A percentile compares a stretch with the other conserved stretches of the same genome.
These are phyloP conservation scores for Oidiodendron maius DNA, from an alignment of 495 filamentous ascomycete species.

Conservation along the genomic window DNA sequence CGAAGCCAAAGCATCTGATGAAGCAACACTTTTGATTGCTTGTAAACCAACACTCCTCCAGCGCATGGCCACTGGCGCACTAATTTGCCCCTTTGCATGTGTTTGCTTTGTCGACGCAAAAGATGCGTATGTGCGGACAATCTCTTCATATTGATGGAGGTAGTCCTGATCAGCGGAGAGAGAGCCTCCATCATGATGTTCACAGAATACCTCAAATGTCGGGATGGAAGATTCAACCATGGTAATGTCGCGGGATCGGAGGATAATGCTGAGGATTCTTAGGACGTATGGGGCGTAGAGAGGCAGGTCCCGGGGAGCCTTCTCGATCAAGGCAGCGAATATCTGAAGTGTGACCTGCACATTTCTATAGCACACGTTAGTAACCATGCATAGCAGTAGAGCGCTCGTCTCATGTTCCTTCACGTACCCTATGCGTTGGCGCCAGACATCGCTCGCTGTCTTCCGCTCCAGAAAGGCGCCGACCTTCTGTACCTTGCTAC, in stretches of 20 bases:
- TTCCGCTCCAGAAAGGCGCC: slow-evolving; percentile 86
- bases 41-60: slow-evolving; percentile 76
- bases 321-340: slow-evolving; percentile 81
- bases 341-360: slow-evolving; percentile 91
- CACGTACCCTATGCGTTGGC: slow-evolving; percentile 66
- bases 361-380: slow-evolving; percentile 48
- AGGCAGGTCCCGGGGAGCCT: slow-evolving; percentile 80
- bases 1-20: slow-evolving; percentile 68
- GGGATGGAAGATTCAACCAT: slow-evolving; percentile 83
- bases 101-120: slow-evolving; percentile 58
- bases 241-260: slow-evolving; percentile 74
- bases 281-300: slow-evolving; percentile 79
- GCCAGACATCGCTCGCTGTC: slow-evolving; percentile 80
- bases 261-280: slow-evolving; percentile 68
- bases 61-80: slow-evolving; percentile 69
- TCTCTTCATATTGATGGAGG: slow-evolving; percentile 70
- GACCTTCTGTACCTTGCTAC: slow-evolving; percentile 91
- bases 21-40: slow-evolving; percentile 71
- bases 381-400: neutral
- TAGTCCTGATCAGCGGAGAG: slow-evolving; percentile 78
- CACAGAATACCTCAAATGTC: slow-evolving; percentile 79
- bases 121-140: slow-evolving; percentile 69
- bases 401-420: slow-evolving; percentile 23
- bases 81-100: slow-evolving; percentile 44
- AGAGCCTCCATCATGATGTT: slow-evolving; percentile 69